These are phyloP conservation scores for Sporothrix schenckii DNA, from an alignment of 2,329 filamentous ascomycete genomes.

Conservation along the genomic window DNA sequence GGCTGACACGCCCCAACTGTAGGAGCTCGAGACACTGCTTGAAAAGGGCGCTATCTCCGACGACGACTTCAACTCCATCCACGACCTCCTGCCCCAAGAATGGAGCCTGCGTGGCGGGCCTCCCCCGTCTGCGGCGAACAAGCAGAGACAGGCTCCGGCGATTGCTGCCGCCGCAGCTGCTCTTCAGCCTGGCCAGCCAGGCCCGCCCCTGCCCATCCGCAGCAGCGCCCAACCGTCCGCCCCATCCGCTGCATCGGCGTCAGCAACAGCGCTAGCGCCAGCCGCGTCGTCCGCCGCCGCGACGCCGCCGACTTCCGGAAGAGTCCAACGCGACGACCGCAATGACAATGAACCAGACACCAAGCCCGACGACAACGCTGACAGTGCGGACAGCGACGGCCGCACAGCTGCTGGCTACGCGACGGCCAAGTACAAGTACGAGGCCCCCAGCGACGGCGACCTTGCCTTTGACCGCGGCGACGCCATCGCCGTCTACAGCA, in stretches of 20 bases:
- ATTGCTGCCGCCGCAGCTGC: background rate
- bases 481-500: constrained; percentile 76
- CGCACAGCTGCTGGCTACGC: constrained; percentile 71
- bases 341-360: background rate
- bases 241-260: too few species aligned
- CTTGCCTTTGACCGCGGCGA: constrained; percentile 80
- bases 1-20: background rate
- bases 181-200: constrained; percentile 29
- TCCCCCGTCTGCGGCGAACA: constrained; percentile 6
- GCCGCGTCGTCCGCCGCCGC: constrained; percentile 45
- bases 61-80: constrained; percentile 73
- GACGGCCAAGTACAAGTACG: constrained; percentile 81
- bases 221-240: constrained; percentile 51
- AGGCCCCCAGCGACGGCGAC: constrained; percentile 77
- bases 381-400: constrained; percentile 32
- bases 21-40: constrained; percentile 58
- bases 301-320: constrained; percentile 44
- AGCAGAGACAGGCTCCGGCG: constrained; percentile 9
- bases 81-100: constrained; percentile 73
- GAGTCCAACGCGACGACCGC: background rate
- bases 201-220: constrained; percentile 42
- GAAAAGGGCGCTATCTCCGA: constrained; percentile 80
- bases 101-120: constrained; percentile 59
- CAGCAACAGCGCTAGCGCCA: constrained; percentile 49
- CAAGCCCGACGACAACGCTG: background rate